Base-by-base conservation (phyloP, 306 rosid species). In the Quercus bicolor region DNA sequence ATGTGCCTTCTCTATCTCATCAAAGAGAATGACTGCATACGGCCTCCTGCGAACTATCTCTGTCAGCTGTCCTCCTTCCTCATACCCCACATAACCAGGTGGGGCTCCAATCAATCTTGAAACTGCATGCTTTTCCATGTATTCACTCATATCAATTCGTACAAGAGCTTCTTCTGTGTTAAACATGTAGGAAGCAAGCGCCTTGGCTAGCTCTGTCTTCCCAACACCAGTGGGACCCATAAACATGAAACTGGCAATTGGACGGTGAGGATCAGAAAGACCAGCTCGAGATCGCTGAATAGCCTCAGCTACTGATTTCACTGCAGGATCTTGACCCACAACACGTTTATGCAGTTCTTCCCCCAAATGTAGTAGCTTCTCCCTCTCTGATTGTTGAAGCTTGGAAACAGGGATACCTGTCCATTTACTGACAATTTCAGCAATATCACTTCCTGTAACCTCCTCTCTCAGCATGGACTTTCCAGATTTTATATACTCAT, bases 171-270 rank as follows among this genome's bases (percentile, higher is more conserved):
- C 99, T 89, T 93, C 99, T 14, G 99, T 95, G 77, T 95, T 95
- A 84, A 95, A 95, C 85, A 95, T 24, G 83, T 88, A 95, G 28
- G 98, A 89, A 74, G 99, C 99, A 24, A 95, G 98, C 68, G 98
- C 91, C 88, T 95, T 95, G 48, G 99, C 99, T 21, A 95, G 89
- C 82, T 95, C 99, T 1, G 99, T 95, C 88, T 95, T 95, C 45
- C 99, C 98, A 11, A 95, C 99, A 75, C 98, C 99, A 2, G 98
- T 95, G 23, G 99, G 99, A 60, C 99, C 99, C 99, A 93, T 95
- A 79, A 95, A 95, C 99, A 95, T 95, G 90, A 95, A 95, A 86
- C 99, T 95, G 14, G 99, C 97, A 37, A 95, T 95, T 0, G 99
- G 99, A 4, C 98, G 95, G 73, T 91, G 95, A 52, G 99, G 98